Evolutionary conservation across 164 flowering plant genomes (phyloP), one percentile per base, ranked within the genome.

Genomic region (Piper longum): DNA sequence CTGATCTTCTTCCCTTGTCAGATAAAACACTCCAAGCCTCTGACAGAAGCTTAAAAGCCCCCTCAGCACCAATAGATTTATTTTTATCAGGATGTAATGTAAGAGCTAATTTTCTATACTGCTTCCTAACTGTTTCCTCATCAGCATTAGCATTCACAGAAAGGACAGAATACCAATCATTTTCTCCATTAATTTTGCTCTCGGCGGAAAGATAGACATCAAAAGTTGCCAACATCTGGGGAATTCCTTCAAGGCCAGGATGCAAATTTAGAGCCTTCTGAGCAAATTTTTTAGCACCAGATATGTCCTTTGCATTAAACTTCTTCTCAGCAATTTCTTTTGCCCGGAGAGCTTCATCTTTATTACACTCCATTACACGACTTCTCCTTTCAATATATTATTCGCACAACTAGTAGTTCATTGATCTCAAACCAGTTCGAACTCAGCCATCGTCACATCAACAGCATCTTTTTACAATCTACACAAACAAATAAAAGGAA

Each of bases 81-180:
- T 93, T 93, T 72, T 89, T 93, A 68, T 92, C 98, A 26, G 98
- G 98, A 71, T 92, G 98, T 70, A 92, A 90, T 72, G 76, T 72
- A 13, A 93, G 86, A 65, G 92, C 95, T 54, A 93, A 72, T 76
- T 85, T 90, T 70, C 95, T 78, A 48, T 88, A 93, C 41, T 85
- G 82, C 67, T 81, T 92, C 71, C 76, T 81, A 41, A 92, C 80
- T 1, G 77, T 74, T 39, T 88, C 95, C 40, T 86, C 89, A 70
- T 90, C 89, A 52, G 93, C 91, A 19, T 57, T 39, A 14, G 91
- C 86, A 68, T 73, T 74, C 56, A 79, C 90, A 63, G 84, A 84
- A 51, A 92, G 87, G 68, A 92, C 75, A 26, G 79, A 85, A 71
- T 90, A 93, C 88, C 88, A 82, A 77, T 89, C 91, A 4, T 79